Evolutionary conservation across 371 early-diverging fungal genomes (phyloP).

Genomic region (Mucor circinelloides): DNA sequence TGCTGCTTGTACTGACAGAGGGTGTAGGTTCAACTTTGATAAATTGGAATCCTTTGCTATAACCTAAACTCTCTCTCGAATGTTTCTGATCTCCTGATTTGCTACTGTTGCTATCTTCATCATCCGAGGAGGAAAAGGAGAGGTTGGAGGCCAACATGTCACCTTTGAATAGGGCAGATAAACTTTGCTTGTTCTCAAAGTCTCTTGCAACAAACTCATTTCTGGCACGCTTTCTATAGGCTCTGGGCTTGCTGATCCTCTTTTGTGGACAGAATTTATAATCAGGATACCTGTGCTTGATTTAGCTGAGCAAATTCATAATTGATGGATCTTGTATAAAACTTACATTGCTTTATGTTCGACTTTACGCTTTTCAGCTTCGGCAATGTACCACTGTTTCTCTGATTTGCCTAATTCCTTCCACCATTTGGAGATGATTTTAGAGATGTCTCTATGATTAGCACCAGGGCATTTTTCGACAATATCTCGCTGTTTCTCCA

Average conservation of each 20-base stretch:
- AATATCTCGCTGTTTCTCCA: constrained; percentile 68
- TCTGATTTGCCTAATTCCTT: constrained; percentile 53
- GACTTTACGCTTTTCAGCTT: background rate
- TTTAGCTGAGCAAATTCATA: background rate
- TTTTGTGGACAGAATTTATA: constrained; percentile 16
- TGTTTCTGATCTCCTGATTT: background rate
- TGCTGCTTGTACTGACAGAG: background rate
- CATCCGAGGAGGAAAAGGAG: background rate
- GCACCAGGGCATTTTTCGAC: constrained; percentile 58
- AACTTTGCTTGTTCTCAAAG: constrained; percentile 4
- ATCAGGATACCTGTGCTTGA: constrained; percentile 6
- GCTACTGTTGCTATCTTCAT: background rate
- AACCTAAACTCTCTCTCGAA: background rate
- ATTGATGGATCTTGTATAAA: background rate
- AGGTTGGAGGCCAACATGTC: background rate
- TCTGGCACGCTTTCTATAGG: constrained; percentile 11
- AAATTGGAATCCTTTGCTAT: background rate
- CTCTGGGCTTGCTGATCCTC: background rate
- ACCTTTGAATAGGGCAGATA: constrained; percentile 6
- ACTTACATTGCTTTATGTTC: constrained; percentile 5
- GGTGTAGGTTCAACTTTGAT: background rate
- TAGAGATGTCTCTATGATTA: constrained; percentile 73
- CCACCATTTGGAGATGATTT: constrained; percentile 77
- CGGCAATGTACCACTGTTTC: constrained; percentile 50
- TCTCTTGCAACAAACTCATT: constrained; percentile 11